phyloP scores from a whole-genome alignment of 1,284 basidiomycete species.

The Garcileccinum viscosum region DNA sequence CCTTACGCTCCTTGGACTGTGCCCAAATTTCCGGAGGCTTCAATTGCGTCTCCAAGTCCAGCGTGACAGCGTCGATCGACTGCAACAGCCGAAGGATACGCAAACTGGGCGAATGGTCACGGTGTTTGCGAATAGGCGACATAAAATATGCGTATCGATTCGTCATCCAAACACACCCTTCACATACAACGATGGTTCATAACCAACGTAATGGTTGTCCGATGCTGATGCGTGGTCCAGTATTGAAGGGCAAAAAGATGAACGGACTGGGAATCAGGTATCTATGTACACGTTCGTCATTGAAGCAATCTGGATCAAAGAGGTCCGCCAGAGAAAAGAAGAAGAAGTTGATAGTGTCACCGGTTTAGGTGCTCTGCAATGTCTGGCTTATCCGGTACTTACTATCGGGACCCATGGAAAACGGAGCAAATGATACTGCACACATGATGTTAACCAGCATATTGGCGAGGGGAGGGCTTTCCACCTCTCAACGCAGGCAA shows the following conservation, averaged over 20 bases:
- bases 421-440: conserved; percentile 32
- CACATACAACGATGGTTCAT: not conserved
- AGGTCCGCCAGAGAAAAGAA: conserved; percentile 35
- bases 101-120: conserved; percentile 37
- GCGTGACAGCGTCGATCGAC: conserved; percentile 37
- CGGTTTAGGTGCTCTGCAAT: not conserved
- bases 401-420: conserved; percentile 46
- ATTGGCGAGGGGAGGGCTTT: conserved; percentile 10
- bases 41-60: conserved; percentile 39
- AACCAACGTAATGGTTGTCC: conserved; percentile 47
- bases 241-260: conserved; percentile 57
- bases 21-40: conserved; percentile 38
- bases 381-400: not conserved
- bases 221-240: conserved; percentile 54
- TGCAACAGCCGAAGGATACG: conserved; percentile 48
- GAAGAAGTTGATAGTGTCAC: not conserved
- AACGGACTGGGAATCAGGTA: conserved; percentile 41
- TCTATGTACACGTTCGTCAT: conserved; percentile 44
- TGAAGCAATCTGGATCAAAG: conserved; percentile 59
- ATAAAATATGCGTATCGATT: not conserved
- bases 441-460: not conserved
- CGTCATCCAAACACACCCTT: not conserved
- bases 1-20: conserved; percentile 25
- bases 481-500: conserved; percentile 29
- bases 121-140: not conserved